Conservation (phyloP, 2,329 filamentous ascomycete species). For the Botrytis paeoniae region DNA sequence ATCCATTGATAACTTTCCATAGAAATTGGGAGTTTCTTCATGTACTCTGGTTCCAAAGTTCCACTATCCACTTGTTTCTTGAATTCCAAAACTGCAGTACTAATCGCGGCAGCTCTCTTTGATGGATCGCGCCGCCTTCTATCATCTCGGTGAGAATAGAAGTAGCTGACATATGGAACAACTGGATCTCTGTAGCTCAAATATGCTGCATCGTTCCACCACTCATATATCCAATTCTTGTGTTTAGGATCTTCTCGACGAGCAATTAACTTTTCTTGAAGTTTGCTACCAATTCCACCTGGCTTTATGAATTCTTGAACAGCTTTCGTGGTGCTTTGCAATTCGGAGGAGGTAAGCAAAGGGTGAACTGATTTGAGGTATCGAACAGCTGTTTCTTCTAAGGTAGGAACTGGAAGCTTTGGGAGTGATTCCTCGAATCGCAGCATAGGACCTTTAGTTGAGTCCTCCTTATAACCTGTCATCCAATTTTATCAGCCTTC, state of each 20-base stretch:
- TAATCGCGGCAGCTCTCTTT: constrained; percentile 89
- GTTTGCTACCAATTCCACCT: constrained; percentile 75
- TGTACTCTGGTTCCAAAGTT: constrained; percentile 92
- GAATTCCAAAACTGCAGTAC: constrained; percentile 84
- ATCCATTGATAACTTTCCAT: constrained; percentile 99
- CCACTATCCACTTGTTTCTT: constrained; percentile 84
- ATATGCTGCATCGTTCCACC: constrained; percentile 97
- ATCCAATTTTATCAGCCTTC: constrained; percentile 19
- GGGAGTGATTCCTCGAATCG: constrained; percentile 85
- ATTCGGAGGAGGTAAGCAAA: constrained; percentile 66
- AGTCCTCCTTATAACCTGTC: constrained; percentile 75
- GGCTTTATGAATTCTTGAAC: constrained; percentile 86
- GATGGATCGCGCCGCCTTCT: constrained; percentile 80
- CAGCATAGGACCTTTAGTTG: constrained; percentile 75
- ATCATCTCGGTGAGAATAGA: constrained; percentile 97
- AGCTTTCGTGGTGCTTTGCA: constrained; percentile 71
- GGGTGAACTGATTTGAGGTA: constrained; percentile 80
- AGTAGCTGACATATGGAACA: constrained; percentile 97
- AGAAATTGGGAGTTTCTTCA: constrained; percentile 95
- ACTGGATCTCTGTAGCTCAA: constrained; percentile 91
- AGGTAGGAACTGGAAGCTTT: constrained; percentile 72
- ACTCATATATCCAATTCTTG: constrained; percentile 95
- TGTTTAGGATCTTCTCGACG: constrained; percentile 73
- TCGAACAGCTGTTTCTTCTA: constrained; percentile 76
- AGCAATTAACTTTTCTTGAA: constrained; percentile 85